phyloP scores from a whole-genome alignment of 768 basidiomycete species.

The Termitomyces sp. region DNA sequence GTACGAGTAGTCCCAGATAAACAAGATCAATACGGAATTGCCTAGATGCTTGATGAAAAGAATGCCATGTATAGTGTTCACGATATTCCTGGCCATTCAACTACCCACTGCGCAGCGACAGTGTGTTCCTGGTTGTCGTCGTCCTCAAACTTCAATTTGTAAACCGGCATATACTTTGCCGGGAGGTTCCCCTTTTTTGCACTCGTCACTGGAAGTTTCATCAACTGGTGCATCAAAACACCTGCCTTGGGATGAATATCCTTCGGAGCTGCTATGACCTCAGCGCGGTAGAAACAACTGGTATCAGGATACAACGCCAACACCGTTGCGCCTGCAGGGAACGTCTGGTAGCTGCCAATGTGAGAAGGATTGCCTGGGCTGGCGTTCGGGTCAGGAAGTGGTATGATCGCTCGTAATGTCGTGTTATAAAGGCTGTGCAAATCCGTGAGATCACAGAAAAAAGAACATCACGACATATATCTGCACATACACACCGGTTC shows the following conservation, averaged over 20 bases:
- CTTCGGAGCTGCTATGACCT: constrained; percentile 67
- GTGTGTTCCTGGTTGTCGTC: constrained; percentile 80
- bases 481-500: constrained; percentile 51
- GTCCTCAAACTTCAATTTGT: constrained; percentile 85
- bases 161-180: constrained; percentile 48
- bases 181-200: constrained; percentile 26
- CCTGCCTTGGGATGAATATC: constrained; percentile 33
- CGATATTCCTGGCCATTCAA: constrained; percentile 62
- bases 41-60: constrained; percentile 11
- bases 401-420: constrained; percentile 66
- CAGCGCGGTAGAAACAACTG: constrained; percentile 86
- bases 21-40: constrained; percentile 12
- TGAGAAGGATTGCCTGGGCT: constrained; percentile 54
- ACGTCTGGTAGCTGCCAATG: constrained; percentile 66
- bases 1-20: constrained; percentile 11
- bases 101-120: constrained; percentile 75
- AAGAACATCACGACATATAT: background rate
- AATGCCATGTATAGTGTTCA: constrained; percentile 7
- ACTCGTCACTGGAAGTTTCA: background rate
- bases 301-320: constrained; percentile 91
- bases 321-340: constrained; percentile 64
- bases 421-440: constrained; percentile 58
- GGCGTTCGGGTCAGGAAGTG: constrained; percentile 70
- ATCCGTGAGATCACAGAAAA: constrained; percentile 5
- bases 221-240: background rate